Conservation (phyloP, 257 asterid species). For the Solanum boliviense region DNA sequence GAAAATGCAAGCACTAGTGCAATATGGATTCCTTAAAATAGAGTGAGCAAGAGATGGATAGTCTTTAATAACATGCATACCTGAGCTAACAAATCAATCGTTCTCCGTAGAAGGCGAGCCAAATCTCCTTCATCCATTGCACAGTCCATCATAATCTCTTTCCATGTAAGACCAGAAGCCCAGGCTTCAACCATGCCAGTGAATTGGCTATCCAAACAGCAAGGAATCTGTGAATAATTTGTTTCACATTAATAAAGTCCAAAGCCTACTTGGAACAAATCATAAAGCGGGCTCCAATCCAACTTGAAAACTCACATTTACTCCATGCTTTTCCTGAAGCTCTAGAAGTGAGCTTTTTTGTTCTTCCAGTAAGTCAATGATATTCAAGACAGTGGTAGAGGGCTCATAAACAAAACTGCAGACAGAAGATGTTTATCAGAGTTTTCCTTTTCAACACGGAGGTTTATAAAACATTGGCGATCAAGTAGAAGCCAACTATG, state of each 20-base stretch:
- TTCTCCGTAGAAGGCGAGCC: slow-evolving; percentile 85
- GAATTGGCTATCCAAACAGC: slow-evolving; percentile 92
- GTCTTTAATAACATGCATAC: slow-evolving; percentile 16
- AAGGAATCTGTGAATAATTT: slow-evolving; percentile 47
- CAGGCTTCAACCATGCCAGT: slow-evolving; percentile 98
- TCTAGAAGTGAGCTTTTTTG: slow-evolving; percentile 59
- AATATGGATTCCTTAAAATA: neutral
- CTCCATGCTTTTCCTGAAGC: slow-evolving; percentile 91
- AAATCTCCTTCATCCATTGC: slow-evolving; percentile 99
- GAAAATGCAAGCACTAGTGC: neutral
- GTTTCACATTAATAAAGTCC: neutral
- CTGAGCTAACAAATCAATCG: slow-evolving; percentile 92
- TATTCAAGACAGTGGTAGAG: slow-evolving; percentile 61
- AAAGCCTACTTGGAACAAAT: neutral
- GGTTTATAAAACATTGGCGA: neutral
- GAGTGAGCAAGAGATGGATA: neutral
- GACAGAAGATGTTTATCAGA: slow-evolving; percentile 1
- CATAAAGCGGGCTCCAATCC: neutral
- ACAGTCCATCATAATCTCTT: slow-evolving; percentile 96
- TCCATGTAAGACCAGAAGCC: slow-evolving; percentile 99
- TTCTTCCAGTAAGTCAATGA: slow-evolving; percentile 54
- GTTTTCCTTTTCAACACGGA: neutral
- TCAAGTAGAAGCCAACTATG: neutral
- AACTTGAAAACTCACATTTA: slow-evolving; percentile 39
- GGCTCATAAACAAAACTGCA: slow-evolving; percentile 87